Conservation (phyloP, 306 rosid species). For the Fragaria vesca region DNA sequence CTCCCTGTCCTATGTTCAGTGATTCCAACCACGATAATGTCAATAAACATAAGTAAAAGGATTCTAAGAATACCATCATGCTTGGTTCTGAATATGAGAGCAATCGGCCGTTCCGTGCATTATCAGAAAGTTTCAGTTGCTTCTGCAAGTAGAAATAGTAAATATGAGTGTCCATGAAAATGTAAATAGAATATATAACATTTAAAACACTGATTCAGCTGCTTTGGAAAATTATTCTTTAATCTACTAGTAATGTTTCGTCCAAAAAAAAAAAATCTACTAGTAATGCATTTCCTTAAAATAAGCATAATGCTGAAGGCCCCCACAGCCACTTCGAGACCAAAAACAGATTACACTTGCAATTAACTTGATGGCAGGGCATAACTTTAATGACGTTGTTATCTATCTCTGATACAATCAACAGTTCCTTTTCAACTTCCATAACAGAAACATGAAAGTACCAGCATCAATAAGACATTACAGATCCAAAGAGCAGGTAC, state of each 20-base stretch:
- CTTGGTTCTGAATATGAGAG: conserved; percentile 47
- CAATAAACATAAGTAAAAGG: conserved; percentile 15
- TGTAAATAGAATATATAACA: not conserved
- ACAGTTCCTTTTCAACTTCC: no score
- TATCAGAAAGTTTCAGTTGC: conserved; percentile 50
- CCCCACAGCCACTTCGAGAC: not conserved
- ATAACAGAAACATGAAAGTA: not conserved
- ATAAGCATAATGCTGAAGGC: not conserved
- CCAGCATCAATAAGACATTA: conserved; percentile 8
- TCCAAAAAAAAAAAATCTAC: no score
- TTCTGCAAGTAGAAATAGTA: conserved; percentile 46
- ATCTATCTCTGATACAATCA: not conserved
- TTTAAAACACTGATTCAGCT: no score
- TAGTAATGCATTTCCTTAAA: not conserved
- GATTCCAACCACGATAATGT: not conserved
- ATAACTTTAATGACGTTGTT: not conserved
- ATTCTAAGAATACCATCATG: conserved; percentile 43
- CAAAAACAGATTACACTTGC: not conserved
- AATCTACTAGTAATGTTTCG: no score
- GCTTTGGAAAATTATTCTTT: not conserved
- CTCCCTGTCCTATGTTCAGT: not conserved
- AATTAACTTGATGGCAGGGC: not conserved
- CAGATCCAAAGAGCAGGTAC: conserved; percentile 16
- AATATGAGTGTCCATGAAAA: conserved; percentile 11
- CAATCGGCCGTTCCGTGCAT: conserved; percentile 41